Evolutionary conservation across 2,329 filamentous ascomycete genomes (phyloP).

Genomic region (Cercospora nicotianae): DNA sequence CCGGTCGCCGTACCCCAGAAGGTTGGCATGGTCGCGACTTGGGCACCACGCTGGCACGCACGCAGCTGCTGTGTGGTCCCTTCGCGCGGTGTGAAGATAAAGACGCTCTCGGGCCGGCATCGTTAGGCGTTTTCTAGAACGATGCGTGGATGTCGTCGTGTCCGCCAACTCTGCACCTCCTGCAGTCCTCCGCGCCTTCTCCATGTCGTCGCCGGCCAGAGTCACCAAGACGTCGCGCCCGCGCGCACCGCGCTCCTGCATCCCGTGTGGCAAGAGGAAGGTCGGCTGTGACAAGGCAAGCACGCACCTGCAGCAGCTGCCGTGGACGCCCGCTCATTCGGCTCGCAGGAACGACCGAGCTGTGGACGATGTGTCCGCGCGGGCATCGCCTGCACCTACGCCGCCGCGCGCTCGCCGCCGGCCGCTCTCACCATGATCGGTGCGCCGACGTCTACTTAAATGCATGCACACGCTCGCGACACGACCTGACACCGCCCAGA

Average conservation of each 20-base stretch:
- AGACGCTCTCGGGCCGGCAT: conserved; percentile 19
- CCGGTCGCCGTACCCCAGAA: conserved; percentile 18
- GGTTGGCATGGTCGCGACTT: conserved; percentile 13
- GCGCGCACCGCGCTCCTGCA: conserved; percentile 25
- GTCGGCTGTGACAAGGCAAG: conserved; percentile 26
- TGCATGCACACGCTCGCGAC: background rate
- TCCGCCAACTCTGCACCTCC: conserved; percentile 3
- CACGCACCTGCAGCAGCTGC: background rate
- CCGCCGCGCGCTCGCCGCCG: conserved; percentile 16
- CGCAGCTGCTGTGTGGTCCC: background rate
- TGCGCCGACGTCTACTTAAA: background rate
- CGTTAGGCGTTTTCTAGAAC: conserved; percentile 20
- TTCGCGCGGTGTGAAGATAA: conserved; percentile 10
- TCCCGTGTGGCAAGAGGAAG: conserved; percentile 25
- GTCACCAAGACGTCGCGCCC: conserved; percentile 24
- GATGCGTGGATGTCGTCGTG: conserved; percentile 13
- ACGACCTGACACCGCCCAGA: conserved; percentile 16
- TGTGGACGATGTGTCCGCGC: conserved; percentile 27
- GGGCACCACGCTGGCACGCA: background rate
- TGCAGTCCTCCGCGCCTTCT: background rate
- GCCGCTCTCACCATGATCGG: conserved; percentile 21
- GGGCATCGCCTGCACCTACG: conserved; percentile 24
- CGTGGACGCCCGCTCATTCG: conserved; percentile 1
- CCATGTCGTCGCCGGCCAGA: conserved; percentile 21
- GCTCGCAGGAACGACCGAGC: conserved; percentile 19